Percentiles rank a stretch among this genome's conserved stretches.
Conservation (phyloP, 805 yeast species). For the Candida patagonica region DNA sequence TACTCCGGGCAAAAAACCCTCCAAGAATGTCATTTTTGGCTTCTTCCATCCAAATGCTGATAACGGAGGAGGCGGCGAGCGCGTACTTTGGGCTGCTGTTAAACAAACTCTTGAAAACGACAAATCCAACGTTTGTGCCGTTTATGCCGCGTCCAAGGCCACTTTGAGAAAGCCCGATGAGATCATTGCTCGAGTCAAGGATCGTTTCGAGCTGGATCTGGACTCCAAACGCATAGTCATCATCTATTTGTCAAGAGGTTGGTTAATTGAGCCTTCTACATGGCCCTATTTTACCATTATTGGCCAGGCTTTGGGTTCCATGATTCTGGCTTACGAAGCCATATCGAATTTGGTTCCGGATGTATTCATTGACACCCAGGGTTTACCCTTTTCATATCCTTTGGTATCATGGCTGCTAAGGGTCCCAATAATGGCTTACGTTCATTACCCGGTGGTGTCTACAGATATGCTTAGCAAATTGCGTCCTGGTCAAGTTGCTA, state of each 20-base stretch:
- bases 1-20: not conserved
- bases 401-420: slow-evolving; percentile 45
- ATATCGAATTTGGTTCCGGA: slow-evolving; percentile 64
- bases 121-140: slow-evolving; percentile 44
- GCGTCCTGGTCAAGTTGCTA: slow-evolving; percentile 23
- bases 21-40: slow-evolving; percentile 49
- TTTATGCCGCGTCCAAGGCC: slow-evolving; percentile 42
- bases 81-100: slow-evolving; percentile 93
- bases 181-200: slow-evolving; percentile 34
- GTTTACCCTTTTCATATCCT: slow-evolving; percentile 81
- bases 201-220: slow-evolving; percentile 46
- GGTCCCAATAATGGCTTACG: slow-evolving; percentile 76
- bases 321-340: slow-evolving; percentile 61
- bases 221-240: slow-evolving; percentile 46
- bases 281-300: slow-evolving; percentile 77
- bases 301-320: slow-evolving; percentile 82
- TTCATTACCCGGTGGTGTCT: slow-evolving; percentile 92
- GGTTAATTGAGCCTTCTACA: slow-evolving; percentile 55
- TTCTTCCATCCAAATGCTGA: slow-evolving; percentile 93
- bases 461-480: slow-evolving; percentile 61
- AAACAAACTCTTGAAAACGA: slow-evolving; percentile 49
- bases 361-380: slow-evolving; percentile 90
- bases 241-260: slow-evolving; percentile 46
- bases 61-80: slow-evolving; percentile 98
- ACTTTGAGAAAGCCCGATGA: slow-evolving; percentile 37